phyloP scores from a whole-genome alignment of 495 filamentous ascomycete genomes.

The Aspergillus saccharolyticus region DNA sequence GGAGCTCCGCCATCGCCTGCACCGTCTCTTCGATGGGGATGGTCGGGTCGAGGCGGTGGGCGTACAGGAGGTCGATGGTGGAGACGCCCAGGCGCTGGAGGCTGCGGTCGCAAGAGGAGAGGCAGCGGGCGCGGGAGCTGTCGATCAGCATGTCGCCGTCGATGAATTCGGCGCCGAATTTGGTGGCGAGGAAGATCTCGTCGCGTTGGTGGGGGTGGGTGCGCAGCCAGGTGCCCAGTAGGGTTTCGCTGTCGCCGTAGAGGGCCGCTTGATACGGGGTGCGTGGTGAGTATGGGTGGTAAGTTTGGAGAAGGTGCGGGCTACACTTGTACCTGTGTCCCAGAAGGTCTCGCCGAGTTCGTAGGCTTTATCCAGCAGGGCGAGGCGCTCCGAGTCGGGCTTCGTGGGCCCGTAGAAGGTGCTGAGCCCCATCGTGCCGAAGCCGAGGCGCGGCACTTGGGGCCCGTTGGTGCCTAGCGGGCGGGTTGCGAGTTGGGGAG shows the following conservation, averaged over 20 bases:
- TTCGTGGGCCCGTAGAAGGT: constrained; percentile 41
- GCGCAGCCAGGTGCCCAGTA: constrained; percentile 53
- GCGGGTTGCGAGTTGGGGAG: constrained; percentile 15
- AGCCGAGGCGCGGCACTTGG: constrained; percentile 47
- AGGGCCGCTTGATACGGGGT: constrained; percentile 2
- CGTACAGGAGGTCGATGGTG: constrained; percentile 42
- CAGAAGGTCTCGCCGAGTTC: constrained; percentile 7
- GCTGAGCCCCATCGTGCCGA: constrained; percentile 38
- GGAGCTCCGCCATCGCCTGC: constrained; percentile 41
- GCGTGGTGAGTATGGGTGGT: background rate
- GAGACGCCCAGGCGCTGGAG: constrained; percentile 38
- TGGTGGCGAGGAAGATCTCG: constrained; percentile 55
- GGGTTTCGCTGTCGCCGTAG: constrained; percentile 43
- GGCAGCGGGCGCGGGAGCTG: constrained; percentile 43
- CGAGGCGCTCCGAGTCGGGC: constrained; percentile 27
- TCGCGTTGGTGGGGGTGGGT: too few relatives aligned
- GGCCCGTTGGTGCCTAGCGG: constrained; percentile 50
- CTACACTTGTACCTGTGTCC: constrained; percentile 13
- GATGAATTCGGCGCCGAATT: constrained; percentile 36
- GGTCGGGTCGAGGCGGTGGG: constrained; percentile 31
- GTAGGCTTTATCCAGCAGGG: constrained; percentile 7
- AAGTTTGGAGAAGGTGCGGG: background rate
- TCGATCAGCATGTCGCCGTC: constrained; percentile 22
- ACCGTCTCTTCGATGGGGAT: constrained; percentile 49
- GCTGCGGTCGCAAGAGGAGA: constrained; percentile 39